These are phyloP conservation scores for Beta vulgaris DNA, from an alignment of 148 eudicot genomes.

Conservation along the genomic window DNA sequence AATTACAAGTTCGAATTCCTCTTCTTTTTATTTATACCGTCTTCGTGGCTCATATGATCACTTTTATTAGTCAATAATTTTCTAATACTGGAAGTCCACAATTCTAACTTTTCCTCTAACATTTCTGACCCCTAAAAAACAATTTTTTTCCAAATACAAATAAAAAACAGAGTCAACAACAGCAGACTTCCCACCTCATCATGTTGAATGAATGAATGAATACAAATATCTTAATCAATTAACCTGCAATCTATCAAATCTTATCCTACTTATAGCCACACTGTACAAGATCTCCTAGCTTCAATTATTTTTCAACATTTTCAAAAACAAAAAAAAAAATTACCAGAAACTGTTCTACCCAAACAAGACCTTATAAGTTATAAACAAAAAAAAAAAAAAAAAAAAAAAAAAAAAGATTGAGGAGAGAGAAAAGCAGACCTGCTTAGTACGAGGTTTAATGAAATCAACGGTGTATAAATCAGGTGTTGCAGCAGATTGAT, in stretches of 20 bases:
- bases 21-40: no score
- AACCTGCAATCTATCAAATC: conserved; percentile 5
- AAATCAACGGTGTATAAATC: conserved; percentile 22
- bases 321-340: no score
- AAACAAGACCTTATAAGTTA: no score
- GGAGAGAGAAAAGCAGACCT: conserved; percentile 6
- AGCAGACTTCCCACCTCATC: background rate
- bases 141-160: background rate
- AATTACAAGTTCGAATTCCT: no score
- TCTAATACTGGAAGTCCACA: background rate
- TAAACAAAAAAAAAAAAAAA: background rate
- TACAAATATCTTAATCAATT: background rate
- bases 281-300: background rate
- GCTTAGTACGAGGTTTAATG: conserved; percentile 22
- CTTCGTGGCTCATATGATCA: no score
- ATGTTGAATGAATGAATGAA: background rate
- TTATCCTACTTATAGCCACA: background rate
- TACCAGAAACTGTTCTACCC: conserved; percentile 5
- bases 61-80: no score
- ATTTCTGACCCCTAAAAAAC: background rate
- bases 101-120: background rate
- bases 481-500: background rate
- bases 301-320: background rate
- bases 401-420: background rate
- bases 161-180: background rate